Base-by-base conservation (phyloP, 2,329 filamentous ascomycete genomes). In the Chrysoporthe cubensis region DNA sequence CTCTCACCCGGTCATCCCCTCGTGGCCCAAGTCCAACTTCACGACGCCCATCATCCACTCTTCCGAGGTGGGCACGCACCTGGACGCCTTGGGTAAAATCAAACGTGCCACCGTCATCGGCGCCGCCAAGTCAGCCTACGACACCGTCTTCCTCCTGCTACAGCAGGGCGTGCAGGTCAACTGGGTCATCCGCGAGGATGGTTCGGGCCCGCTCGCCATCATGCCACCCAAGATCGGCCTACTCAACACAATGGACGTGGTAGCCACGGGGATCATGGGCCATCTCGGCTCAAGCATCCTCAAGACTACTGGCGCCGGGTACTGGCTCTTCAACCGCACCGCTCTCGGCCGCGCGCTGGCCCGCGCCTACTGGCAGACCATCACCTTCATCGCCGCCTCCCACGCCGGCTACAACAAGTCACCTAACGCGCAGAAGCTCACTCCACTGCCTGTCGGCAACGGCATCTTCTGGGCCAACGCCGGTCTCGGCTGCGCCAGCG, bases 111-210 rank as follows among this genome's bases (percentile, higher is more conserved):
- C 85, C 0, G 81, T 91, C 2, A 79, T 91, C 3, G 90, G 89
- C 3, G 87, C 81, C 0, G 82, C 82, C 18, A 91, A 91, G 73
- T 89, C 85, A 1, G 86, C 85, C 1, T 90, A 84, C 81, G 89
- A 91, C 74, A 84, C 85, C 1, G 87, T 85, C 0, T 90, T 89
- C 72, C 80, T 84, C 2, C 86, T 85, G 64, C 87, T 85, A 5
- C 80, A 81, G 0, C 76, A 81, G 0, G 86, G 86, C 2, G 81
- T 84, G 52, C 78, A 83, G 64, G 87, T 89, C 9, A 81, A 86
- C 64, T 83, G 87, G 80, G 77, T 90, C 4, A 85, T 90, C 66
- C 82, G 87, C 57, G 78, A 82, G 37, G 82, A 78, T n/a, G 87
- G 87, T 4, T 82, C 84, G 46, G 87, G 87, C 0, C 85, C 86